Evolutionary conservation across 306 rosid species (phyloP).

Genomic region (Lagenaria siceraria): DNA sequence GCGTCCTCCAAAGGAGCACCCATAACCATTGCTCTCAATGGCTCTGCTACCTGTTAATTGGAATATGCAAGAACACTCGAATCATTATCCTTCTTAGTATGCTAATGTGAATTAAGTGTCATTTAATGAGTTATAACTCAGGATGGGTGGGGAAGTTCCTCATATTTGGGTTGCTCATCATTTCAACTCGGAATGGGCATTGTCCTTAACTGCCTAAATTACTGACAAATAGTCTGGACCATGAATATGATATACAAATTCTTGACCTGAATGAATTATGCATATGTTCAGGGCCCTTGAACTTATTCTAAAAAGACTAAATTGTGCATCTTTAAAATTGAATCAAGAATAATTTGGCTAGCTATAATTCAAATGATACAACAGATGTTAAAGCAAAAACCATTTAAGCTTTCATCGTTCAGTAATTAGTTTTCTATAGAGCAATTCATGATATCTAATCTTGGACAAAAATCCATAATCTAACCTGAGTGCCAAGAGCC

Average conservation of each 20-base stretch:
- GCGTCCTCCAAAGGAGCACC: constrained; percentile 99
- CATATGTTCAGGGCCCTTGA: neutral
- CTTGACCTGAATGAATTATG: neutral
- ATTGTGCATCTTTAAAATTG: neutral
- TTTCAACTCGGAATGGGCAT: neutral
- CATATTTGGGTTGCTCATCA: neutral
- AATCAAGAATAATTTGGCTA: neutral
- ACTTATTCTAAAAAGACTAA: neutral
- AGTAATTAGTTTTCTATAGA: neutral
- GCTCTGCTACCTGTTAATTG: constrained; percentile 67
- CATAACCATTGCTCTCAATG: constrained; percentile 90
- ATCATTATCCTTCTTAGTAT: neutral
- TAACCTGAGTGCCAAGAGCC: constrained; percentile 94
- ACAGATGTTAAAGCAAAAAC: neutral
- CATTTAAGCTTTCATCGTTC: neutral
- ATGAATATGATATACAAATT: neutral
- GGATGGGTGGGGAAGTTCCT: neutral
- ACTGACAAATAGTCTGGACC: neutral
- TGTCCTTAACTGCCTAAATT: neutral
- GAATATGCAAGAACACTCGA: neutral
- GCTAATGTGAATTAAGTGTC: neutral
- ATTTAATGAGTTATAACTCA: neutral
- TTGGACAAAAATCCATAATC: neutral
- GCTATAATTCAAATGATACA: neutral
- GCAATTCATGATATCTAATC: neutral